Percentiles rank a stretch among this genome's conserved stretches.
Conservation (phyloP, 2,329 filamentous ascomycete genomes). For the Geosmithia morbida region DNA sequence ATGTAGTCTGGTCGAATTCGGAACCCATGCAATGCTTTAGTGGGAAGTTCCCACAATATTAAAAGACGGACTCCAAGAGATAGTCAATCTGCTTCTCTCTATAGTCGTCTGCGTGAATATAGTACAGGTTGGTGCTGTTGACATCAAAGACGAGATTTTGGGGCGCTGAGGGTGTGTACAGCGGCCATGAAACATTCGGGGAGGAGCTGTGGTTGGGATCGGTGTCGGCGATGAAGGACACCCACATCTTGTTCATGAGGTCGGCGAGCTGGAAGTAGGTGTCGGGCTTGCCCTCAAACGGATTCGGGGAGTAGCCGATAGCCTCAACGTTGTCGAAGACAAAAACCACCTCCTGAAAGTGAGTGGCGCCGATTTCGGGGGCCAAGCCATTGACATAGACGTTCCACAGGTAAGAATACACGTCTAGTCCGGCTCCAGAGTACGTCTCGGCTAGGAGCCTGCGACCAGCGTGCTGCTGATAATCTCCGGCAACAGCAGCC, state of each 20-base stretch:
- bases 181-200: slow-evolving; percentile 20
- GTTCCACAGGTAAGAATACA: slow-evolving; percentile 39
- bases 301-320: slow-evolving; percentile 18
- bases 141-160: slow-evolving; percentile 34
- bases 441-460: slow-evolving; percentile 34
- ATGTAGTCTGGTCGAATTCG: no score
- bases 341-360: slow-evolving; percentile 9
- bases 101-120: slow-evolving; percentile 29
- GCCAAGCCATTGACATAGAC: slow-evolving; percentile 35
- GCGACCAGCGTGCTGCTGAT: background rate
- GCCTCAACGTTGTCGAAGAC: slow-evolving; percentile 38
- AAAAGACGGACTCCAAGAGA: slow-evolving; percentile 11
- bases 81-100: slow-evolving; percentile 25
- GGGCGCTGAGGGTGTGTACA: slow-evolving; percentile 22
- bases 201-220: slow-evolving; percentile 21
- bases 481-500: slow-evolving; percentile 5
- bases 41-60: background rate
- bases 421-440: slow-evolving; percentile 27
- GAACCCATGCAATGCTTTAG: no score
- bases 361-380: slow-evolving; percentile 12
- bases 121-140: slow-evolving; percentile 23
- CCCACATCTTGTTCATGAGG: slow-evolving; percentile 32
- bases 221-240: slow-evolving; percentile 20
- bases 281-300: slow-evolving; percentile 25
- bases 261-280: slow-evolving; percentile 18